Evolutionary conservation across 306 rosid species (phyloP).

Genomic region (Vicia faba): DNA sequence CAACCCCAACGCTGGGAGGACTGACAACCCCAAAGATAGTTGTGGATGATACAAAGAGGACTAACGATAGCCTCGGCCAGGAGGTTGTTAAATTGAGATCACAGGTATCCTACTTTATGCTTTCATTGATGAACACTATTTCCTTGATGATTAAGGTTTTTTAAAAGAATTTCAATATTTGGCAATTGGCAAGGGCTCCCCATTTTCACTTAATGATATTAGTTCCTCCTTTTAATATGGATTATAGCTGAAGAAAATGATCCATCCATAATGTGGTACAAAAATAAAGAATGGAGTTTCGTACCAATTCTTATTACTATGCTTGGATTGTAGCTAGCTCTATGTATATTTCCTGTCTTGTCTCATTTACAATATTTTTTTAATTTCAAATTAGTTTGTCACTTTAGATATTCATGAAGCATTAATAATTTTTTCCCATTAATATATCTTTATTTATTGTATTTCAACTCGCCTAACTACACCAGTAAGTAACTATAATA

Average conservation of each 20-base stretch:
- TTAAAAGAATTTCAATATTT: constrained; percentile 16
- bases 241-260: constrained; percentile 15
- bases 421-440: too few species aligned
- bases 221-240: neutral
- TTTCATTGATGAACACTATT: neutral
- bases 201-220: constrained; percentile 1
- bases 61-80: constrained; percentile 82
- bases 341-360: too few species aligned
- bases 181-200: neutral
- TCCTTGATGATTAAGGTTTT: constrained; percentile 25
- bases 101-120: constrained; percentile 57
- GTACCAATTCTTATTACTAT: neutral
- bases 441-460: too few species aligned
- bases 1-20: constrained; percentile 96
- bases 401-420: too few species aligned
- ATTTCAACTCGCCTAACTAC: too few species aligned
- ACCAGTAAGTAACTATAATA: too few species aligned
- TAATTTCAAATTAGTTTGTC: too few species aligned
- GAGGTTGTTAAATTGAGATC: constrained; percentile 88
- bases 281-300: constrained; percentile 2
- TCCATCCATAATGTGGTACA: constrained; percentile 4
- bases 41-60: constrained; percentile 80
- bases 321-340: neutral
- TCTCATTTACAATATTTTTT: too few species aligned
- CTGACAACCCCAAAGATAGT: constrained; percentile 89